These are phyloP conservation scores for Saprolegnia diclina DNA, from an alignment of 352 stramenopile species.

Conservation along the genomic window DNA sequence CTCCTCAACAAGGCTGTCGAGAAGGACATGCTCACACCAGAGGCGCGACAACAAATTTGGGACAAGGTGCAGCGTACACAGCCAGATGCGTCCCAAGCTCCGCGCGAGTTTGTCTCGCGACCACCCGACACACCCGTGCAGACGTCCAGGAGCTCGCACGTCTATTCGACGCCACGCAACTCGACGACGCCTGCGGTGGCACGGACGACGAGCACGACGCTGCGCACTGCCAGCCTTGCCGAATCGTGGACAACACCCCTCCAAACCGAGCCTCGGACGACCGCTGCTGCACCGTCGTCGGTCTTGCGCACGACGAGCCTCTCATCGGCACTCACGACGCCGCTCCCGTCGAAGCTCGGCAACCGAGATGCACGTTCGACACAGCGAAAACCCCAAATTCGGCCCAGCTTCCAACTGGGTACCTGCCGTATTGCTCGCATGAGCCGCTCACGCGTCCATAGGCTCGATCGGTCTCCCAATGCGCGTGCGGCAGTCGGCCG, in stretches of 20 bases:
- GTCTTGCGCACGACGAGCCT: neutral
- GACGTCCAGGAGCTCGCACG: neutral
- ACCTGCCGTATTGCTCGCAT: neutral
- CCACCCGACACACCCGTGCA: slow-evolving; percentile 8
- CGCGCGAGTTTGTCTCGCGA: neutral
- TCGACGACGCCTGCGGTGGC: neutral
- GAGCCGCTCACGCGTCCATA: neutral
- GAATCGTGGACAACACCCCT: neutral
- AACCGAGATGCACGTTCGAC: neutral
- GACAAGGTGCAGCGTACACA: slow-evolving; percentile 3
- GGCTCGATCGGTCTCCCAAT: neutral
- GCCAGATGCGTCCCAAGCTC: slow-evolving; percentile 2
- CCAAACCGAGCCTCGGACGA: neutral
- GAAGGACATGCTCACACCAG: slow-evolving; percentile 3
- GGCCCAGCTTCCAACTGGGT: neutral
- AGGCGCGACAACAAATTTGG: slow-evolving; percentile 11
- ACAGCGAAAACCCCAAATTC: neutral
- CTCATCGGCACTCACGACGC: neutral
- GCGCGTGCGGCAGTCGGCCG: neutral
- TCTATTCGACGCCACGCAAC: neutral
- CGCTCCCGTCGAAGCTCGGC: neutral
- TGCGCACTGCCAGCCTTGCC: neutral
- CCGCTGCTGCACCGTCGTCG: neutral
- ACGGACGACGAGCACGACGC: too few relatives aligned
- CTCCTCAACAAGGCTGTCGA: slow-evolving; percentile 19